Percentiles rank a stretch among this genome's conserved stretches.
Evolutionary conservation across 305 asterid genomes (phyloP).

Genomic region (Rubia balearica): DNA sequence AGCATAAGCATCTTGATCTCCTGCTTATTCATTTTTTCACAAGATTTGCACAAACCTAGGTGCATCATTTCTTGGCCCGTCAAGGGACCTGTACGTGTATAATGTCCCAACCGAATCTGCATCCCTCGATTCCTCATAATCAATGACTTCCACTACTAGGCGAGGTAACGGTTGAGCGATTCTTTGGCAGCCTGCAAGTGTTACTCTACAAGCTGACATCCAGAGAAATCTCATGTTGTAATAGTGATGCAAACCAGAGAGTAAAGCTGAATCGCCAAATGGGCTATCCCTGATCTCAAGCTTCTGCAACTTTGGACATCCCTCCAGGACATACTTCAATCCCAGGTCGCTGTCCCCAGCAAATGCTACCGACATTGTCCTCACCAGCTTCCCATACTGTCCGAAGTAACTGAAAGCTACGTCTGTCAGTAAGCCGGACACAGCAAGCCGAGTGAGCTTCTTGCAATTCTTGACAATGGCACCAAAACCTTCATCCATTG

Average conservation of each 20-base stretch:
- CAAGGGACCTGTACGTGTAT: slow-evolving; percentile 49
- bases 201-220: slow-evolving; percentile 43
- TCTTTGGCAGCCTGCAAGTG: slow-evolving; percentile 32
- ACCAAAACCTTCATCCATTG: slow-evolving; percentile 58
- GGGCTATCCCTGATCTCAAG: slow-evolving; percentile 57
- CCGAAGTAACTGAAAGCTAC: slow-evolving; percentile 40
- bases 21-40: slow-evolving; percentile 16
- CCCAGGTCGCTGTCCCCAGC: slow-evolving; percentile 45
- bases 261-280: slow-evolving; percentile 42
- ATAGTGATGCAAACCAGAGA: slow-evolving; percentile 42
- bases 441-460: slow-evolving; percentile 51
- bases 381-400: slow-evolving; percentile 36
- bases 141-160: slow-evolving; percentile 38
- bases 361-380: slow-evolving; percentile 50
- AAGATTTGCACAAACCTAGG: slow-evolving; percentile 33
- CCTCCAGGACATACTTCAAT: slow-evolving; percentile 39
- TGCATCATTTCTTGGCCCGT: slow-evolving; percentile 43
- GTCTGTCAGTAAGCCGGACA: slow-evolving; percentile 46
- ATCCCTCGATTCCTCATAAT: slow-evolving; percentile 14
- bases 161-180: slow-evolving; percentile 39
- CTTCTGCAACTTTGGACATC: slow-evolving; percentile 44
- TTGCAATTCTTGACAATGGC: slow-evolving; percentile 55
- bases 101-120: slow-evolving; percentile 31
- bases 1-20: slow-evolving; percentile 9
- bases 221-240: slow-evolving; percentile 51